A percentile compares a stretch with the other conserved stretches of the same genome.
phyloP scores from a whole-genome alignment of 2,329 filamentous ascomycete genomes.

The Fusarium denticulatum region DNA sequence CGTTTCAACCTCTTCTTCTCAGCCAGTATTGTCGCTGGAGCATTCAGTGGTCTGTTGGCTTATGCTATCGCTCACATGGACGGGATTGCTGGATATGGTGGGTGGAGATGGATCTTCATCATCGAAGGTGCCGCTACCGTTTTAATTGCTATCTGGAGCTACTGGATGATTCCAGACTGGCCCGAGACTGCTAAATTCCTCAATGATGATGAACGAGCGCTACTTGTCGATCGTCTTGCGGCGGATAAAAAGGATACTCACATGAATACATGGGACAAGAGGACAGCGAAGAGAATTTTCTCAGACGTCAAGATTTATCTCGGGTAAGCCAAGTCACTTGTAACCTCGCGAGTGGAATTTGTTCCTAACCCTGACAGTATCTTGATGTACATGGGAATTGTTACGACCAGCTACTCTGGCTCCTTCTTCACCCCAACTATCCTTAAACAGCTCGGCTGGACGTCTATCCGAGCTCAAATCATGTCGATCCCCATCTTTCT shows the following conservation, averaged over 20 bases:
- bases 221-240: neutral
- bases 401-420: neutral
- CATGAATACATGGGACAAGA: neutral
- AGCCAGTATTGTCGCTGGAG: neutral
- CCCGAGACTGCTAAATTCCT: neutral
- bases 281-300: neutral
- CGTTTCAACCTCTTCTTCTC: neutral
- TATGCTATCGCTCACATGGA: neutral
- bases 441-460: neutral
- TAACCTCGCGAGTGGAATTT: accelerated
- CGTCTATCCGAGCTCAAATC: neutral
- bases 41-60: neutral
- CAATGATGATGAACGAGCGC: neutral
- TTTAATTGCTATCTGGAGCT: neutral
- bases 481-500: neutral
- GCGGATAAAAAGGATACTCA: neutral
- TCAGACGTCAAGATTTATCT: neutral
- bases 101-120: neutral
- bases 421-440: neutral
- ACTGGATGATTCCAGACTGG: neutral
- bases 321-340: accelerated
- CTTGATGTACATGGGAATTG: neutral
- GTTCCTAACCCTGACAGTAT: neutral
- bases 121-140: neutral
- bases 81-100: neutral